Conservation (phyloP, 768 basidiomycete genomes). For the Termitomyces sp. region DNA sequence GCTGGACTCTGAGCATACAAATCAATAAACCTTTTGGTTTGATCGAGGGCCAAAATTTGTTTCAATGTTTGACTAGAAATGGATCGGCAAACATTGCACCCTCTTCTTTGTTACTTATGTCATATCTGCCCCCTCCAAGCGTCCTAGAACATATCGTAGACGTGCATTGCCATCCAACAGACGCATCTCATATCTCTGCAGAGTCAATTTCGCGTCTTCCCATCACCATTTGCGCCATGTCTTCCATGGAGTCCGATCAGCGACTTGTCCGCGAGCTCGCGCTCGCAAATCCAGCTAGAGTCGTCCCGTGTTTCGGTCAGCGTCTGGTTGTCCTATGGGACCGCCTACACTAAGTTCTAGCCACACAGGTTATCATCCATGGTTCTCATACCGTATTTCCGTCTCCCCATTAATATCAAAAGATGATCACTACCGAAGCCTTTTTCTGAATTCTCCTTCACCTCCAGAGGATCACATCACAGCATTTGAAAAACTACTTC, state of each 20-base stretch:
- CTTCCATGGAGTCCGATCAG: constrained; percentile 66
- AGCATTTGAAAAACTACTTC: constrained; percentile 54
- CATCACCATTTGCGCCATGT: constrained; percentile 84
- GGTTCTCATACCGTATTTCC: constrained; percentile 84
- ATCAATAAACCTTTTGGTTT: not conserved
- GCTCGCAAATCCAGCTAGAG: constrained; percentile 51
- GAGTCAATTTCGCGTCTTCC: constrained; percentile 50
- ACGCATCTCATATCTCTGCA: constrained; percentile 45
- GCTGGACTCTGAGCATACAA: not conserved
- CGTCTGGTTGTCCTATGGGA: constrained; percentile 12
- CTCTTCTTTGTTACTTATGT: not conserved
- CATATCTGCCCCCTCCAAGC: constrained; percentile 23
- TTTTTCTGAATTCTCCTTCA: constrained; percentile 50
- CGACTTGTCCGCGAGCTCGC: constrained; percentile 65
- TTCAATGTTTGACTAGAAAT: constrained; percentile 3
- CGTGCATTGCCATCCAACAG: constrained; percentile 92
- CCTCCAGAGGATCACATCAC: constrained; percentile 26
- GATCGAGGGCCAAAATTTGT: not conserved
- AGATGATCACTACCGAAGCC: constrained; percentile 67
- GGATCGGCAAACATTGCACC: not conserved
- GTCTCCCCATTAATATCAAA: constrained; percentile 41
- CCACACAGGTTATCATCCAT: constrained; percentile 81
- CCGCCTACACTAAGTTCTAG: constrained; percentile 8
- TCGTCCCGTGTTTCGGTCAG: constrained; percentile 89
- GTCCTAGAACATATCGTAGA: constrained; percentile 75